Conservation (phyloP, 768 basidiomycete genomes). For the Pleurotus djamor region DNA sequence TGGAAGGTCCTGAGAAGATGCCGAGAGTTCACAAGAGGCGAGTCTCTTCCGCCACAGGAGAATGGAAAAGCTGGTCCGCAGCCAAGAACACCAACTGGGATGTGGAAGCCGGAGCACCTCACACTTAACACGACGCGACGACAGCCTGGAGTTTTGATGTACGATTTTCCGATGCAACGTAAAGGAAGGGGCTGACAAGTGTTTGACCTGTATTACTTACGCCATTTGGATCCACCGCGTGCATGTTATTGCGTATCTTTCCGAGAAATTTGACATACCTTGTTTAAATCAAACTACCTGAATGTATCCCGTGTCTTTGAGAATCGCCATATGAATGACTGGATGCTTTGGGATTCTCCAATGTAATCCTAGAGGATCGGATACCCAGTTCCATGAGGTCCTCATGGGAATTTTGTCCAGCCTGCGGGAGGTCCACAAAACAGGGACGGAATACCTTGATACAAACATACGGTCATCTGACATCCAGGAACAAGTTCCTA, state of each 20-base stretch:
- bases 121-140: neutral
- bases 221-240: neutral
- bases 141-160: neutral
- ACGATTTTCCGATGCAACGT: neutral
- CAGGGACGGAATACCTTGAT: too few species aligned
- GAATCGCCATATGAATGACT: neutral
- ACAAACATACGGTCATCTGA: neutral
- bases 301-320: neutral
- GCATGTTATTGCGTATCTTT: neutral
- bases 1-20: slow-evolving; percentile 3
- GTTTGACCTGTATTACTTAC: neutral
- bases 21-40: neutral
- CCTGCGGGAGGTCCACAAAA: neutral
- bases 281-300: neutral
- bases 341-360: neutral
- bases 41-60: slow-evolving; percentile 1
- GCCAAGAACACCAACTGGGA: neutral
- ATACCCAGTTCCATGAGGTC: neutral
- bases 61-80: slow-evolving; percentile 1
- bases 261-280: neutral
- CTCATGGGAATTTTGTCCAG: neutral
- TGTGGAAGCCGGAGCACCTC: neutral
- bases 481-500: neutral
- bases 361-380: neutral
- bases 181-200: neutral